Percentiles rank a stretch among this genome's conserved stretches.
Conservation (phyloP, 768 basidiomycete species). For the Tylopilus subfusipes region DNA sequence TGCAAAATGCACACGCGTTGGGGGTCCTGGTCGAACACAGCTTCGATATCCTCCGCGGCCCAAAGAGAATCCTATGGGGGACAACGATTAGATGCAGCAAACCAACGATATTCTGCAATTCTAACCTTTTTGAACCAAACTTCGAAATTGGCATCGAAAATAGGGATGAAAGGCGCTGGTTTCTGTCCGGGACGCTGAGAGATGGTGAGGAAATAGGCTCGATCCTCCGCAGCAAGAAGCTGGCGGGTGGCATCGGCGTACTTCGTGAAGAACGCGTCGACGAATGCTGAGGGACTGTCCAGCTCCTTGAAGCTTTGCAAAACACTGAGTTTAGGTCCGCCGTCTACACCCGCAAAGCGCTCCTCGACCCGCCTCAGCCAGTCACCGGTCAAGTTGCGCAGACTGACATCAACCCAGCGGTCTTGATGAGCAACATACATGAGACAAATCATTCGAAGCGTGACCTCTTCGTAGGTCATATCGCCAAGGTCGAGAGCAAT, state of each 20-base stretch:
- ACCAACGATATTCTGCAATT: neutral
- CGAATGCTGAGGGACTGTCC: conserved; percentile 75
- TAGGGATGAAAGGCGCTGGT: conserved; percentile 96
- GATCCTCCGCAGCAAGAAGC: conserved; percentile 88
- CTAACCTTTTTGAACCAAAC: conserved; percentile 99
- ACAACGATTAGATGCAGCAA: conserved; percentile 7
- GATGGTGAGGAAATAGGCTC: conserved; percentile 94
- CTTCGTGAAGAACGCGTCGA: conserved; percentile 77
- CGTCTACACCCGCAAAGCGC: conserved; percentile 88
- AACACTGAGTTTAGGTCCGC: conserved; percentile 75
- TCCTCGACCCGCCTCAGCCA: conserved; percentile 97
- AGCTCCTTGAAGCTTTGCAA: conserved; percentile 81
- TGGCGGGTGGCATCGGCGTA: conserved; percentile 83
- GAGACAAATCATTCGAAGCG: conserved; percentile 84
- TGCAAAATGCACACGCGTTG: conserved; percentile 97
- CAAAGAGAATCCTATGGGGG: conserved; percentile 82
- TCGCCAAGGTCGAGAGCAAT: conserved; percentile 85
- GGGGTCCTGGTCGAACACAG: conserved; percentile 98
- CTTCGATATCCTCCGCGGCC: conserved; percentile 97
- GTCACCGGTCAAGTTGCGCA: conserved; percentile 93
- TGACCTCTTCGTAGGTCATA: conserved; percentile 98
- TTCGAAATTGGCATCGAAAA: conserved; percentile 88
- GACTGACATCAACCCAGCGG: conserved; percentile 89
- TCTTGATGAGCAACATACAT: conserved; percentile 92
- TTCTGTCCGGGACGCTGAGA: conserved; percentile 96